A percentile compares a stretch with the other conserved stretches of the same genome.
These are phyloP conservation scores for Pleurotus tuoliensis DNA, from an alignment of 768 basidiomycete species.

Conservation along the genomic window DNA sequence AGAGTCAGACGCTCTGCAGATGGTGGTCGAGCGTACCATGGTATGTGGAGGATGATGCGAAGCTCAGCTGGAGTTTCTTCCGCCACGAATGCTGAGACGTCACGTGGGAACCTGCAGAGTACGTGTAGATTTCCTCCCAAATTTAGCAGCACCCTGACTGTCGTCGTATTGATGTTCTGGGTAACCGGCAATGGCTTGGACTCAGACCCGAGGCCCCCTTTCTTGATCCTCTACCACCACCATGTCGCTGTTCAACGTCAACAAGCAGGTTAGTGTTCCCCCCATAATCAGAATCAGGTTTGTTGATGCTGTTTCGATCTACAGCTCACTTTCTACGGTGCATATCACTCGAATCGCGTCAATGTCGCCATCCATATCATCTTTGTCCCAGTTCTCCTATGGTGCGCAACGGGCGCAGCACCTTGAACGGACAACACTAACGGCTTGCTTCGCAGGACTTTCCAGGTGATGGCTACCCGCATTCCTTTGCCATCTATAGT, in stretches of 20 bases:
- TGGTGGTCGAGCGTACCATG: slow-evolving; percentile 87
- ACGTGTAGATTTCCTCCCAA: slow-evolving; percentile 3
- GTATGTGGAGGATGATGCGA: slow-evolving; percentile 9
- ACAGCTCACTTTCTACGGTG: slow-evolving; percentile 89
- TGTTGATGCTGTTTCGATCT: too few species aligned
- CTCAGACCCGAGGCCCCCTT: neutral
- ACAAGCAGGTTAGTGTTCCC: slow-evolving; percentile 55
- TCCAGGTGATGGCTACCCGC: slow-evolving; percentile 46
- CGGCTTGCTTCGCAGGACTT: slow-evolving; percentile 46
- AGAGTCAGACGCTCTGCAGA: slow-evolving; percentile 82
- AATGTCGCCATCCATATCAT: slow-evolving; percentile 86
- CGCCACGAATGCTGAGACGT: slow-evolving; percentile 10
- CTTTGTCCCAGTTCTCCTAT: slow-evolving; percentile 81
- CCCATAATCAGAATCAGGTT: slow-evolving; percentile 1
- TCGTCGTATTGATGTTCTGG: neutral
- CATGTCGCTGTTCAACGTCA: slow-evolving; percentile 58
- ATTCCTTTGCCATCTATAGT: slow-evolving; percentile 52
- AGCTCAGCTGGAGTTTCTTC: slow-evolving; percentile 7
- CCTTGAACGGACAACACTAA: neutral
- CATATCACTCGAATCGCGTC: slow-evolving; percentile 80
- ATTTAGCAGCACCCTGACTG: neutral
- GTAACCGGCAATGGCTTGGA: neutral
- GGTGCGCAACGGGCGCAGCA: slow-evolving; percentile 38
- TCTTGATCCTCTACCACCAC: slow-evolving; percentile 18
- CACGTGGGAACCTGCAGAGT: neutral